Percentiles rank a stretch among this genome's conserved stretches.
These are phyloP conservation scores for Thalassiosira profunda DNA, from an alignment of 108 stramenopile species.

Conservation along the genomic window DNA sequence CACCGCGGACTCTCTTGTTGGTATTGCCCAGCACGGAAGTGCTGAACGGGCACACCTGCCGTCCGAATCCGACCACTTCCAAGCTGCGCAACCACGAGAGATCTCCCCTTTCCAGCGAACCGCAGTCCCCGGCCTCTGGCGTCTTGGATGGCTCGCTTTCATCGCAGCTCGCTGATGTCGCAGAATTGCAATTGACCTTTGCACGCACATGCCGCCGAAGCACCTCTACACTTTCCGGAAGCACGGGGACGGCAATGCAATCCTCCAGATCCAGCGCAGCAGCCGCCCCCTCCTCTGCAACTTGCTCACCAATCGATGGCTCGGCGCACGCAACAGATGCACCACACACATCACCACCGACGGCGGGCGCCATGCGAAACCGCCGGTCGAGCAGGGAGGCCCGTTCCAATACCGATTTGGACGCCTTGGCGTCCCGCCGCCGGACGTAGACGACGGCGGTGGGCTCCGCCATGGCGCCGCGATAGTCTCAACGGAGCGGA, in stretches of 20 bases:
- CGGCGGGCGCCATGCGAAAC: slow-evolving; percentile 70
- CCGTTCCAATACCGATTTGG: slow-evolving; percentile 55
- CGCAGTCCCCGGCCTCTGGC: too few relatives aligned
- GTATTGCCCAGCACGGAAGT: slow-evolving; percentile 43
- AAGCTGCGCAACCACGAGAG: background rate
- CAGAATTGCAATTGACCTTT: slow-evolving; percentile 20
- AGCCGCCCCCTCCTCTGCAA: too few relatives aligned
- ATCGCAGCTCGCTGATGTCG: slow-evolving; percentile 14
- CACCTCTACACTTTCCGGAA: slow-evolving; percentile 3
- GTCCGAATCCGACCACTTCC: slow-evolving; percentile 18
- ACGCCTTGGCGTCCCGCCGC: slow-evolving; percentile 58
- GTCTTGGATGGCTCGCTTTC: too few relatives aligned
- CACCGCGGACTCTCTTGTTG: background rate
- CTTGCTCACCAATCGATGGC: too few relatives aligned
- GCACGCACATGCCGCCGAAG: slow-evolving; percentile 1
- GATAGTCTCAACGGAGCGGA: too few relatives aligned
- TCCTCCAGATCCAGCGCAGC: background rate
- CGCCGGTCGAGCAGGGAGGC: slow-evolving; percentile 51
- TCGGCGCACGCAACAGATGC: too few relatives aligned
- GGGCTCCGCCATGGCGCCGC: too few relatives aligned
- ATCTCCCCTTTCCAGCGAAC: too few relatives aligned
- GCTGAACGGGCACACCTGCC: slow-evolving; percentile 35
- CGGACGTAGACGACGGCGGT: slow-evolving; percentile 40
- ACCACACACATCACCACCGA: too few relatives aligned
- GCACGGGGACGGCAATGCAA: slow-evolving; percentile 49